Evolutionary conservation across 2,329 filamentous ascomycete species (phyloP).

Genomic region (Neospermospora avenae): DNA sequence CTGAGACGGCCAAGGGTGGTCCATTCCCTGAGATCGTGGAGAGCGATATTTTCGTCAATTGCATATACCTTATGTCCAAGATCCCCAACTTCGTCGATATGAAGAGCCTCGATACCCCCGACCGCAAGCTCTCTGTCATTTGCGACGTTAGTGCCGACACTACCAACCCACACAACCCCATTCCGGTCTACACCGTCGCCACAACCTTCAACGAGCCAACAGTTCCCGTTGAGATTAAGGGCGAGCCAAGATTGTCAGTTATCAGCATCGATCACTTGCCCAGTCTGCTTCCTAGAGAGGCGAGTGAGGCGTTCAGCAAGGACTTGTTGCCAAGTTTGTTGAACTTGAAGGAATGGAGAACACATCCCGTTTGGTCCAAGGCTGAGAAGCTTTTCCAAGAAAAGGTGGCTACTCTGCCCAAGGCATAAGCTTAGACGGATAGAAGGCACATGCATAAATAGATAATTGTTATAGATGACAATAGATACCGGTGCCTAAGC

Average conservation of each 20-base stretch:
- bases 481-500: neutral
- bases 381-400: conserved; percentile 82
- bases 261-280: conserved; percentile 89
- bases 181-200: conserved; percentile 79
- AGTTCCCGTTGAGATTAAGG: conserved; percentile 64
- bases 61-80: conserved; percentile 78
- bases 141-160: conserved; percentile 78
- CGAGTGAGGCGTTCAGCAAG: conserved; percentile 78
- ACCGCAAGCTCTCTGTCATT: conserved; percentile 73
- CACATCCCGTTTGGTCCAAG: conserved; percentile 74
- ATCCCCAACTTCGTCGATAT: conserved; percentile 79
- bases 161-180: conserved; percentile 62
- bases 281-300: conserved; percentile 78
- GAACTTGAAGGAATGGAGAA: conserved; percentile 71
- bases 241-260: conserved; percentile 60
- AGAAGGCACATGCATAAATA: neutral
- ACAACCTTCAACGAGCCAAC: conserved; percentile 90
- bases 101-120: conserved; percentile 62
- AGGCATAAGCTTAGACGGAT: conserved; percentile 12
- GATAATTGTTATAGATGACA: neutral
- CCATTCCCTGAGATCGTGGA: conserved; percentile 77
- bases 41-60: conserved; percentile 77
- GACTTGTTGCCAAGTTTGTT: conserved; percentile 76
- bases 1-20: conserved; percentile 67
- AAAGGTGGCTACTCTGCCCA: conserved; percentile 70